Conservation (phyloP, 108 stramenopile genomes). For the Nannochloropsis gaditana region DNA sequence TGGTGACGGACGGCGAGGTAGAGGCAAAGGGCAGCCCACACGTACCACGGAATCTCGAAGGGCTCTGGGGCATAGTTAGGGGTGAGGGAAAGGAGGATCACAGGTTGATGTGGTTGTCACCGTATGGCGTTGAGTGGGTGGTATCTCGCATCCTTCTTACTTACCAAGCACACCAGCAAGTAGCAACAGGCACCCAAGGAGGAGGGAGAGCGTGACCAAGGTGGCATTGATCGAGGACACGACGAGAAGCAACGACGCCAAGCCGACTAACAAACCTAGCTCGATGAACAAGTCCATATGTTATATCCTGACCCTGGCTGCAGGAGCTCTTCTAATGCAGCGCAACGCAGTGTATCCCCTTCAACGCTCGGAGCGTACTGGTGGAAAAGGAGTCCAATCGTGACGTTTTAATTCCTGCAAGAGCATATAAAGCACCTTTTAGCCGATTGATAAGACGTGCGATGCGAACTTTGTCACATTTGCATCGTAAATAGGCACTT, state of each 20-base stretch:
- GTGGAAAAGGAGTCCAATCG: too few species aligned
- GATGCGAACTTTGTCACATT: too few species aligned
- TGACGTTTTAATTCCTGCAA: too few species aligned
- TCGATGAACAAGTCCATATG: background rate
- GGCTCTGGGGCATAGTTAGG: background rate
- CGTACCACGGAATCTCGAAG: constrained; percentile 1
- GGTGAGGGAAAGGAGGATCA: background rate
- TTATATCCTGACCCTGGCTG: too few species aligned
- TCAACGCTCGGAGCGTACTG: too few species aligned
- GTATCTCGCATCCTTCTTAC: background rate
- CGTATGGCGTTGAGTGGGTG: too few species aligned
- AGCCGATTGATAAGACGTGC: too few species aligned
- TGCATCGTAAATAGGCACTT: too few species aligned
- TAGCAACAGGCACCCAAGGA: background rate
- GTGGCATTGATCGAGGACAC: background rate
- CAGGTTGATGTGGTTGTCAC: too few species aligned
- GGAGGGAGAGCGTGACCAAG: background rate
- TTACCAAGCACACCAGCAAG: background rate
- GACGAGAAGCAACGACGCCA: background rate
- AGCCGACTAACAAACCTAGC: background rate
- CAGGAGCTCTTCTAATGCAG: too few species aligned
- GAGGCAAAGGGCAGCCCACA: background rate
- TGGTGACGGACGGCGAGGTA: background rate
- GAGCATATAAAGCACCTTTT: too few species aligned
- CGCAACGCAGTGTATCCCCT: too few species aligned